Conservation (phyloP, 1,284 basidiomycete genomes). For the Ganoderma meredithae region DNA sequence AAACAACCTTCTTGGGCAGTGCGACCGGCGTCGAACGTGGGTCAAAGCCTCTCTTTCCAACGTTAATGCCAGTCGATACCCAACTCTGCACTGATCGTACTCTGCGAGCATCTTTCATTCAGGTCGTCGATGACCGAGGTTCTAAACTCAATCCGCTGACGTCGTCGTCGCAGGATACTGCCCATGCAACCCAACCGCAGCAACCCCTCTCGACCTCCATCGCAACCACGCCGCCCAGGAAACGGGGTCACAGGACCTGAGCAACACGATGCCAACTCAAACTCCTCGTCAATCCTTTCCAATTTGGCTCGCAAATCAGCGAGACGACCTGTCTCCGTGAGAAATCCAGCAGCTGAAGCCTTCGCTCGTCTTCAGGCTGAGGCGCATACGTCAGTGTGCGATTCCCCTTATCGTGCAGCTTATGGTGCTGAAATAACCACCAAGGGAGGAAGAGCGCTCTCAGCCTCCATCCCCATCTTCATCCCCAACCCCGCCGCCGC, state of each 20-base stretch:
- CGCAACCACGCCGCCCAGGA: background rate
- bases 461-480: background rate
- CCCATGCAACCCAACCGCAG: slow-evolving; percentile 6
- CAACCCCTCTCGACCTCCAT: background rate
- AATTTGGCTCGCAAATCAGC: background rate
- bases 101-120: background rate
- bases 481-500: too few species aligned
- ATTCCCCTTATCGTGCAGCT: background rate
- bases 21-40: background rate
- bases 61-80: background rate
- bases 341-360: slow-evolving; percentile 3
- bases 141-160: background rate
- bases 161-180: background rate
- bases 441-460: background rate
- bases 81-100: background rate
- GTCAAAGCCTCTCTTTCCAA: background rate
- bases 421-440: background rate
- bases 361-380: slow-evolving; percentile 9
- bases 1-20: slow-evolving; percentile 20
- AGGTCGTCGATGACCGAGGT: background rate
- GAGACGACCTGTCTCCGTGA: background rate
- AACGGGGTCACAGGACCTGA: background rate
- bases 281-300: background rate
- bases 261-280: background rate
- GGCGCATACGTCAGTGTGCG: background rate